Conservation (phyloP, 2,329 filamentous ascomycete genomes). For the Plenodomus tracheiphilus region DNA sequence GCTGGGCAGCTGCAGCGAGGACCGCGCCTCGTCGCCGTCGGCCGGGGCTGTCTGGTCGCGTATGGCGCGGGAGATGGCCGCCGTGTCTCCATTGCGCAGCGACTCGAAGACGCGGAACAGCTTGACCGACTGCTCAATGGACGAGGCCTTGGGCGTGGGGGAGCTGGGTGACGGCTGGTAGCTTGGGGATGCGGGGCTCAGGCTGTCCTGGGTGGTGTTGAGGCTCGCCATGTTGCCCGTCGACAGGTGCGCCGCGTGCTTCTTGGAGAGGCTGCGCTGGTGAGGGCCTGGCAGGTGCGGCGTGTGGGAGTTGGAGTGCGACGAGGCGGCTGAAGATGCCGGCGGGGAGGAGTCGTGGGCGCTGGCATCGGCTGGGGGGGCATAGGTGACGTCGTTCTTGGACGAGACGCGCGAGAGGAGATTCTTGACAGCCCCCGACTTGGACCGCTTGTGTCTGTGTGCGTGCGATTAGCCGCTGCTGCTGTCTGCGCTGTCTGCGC, state of each 20-base stretch:
- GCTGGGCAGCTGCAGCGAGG: constrained; percentile 48
- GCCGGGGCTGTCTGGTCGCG: constrained; percentile 58
- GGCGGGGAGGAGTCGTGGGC: constrained; percentile 18
- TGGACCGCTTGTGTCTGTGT: constrained; percentile 49
- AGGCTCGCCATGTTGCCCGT: constrained; percentile 29
- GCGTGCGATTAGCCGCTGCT: constrained; percentile 5
- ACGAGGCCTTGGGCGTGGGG: constrained; percentile 44
- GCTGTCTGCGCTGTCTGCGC: not conserved
- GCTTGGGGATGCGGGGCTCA: constrained; percentile 24
- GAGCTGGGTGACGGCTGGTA: constrained; percentile 24
- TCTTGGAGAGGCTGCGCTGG: constrained; percentile 33
- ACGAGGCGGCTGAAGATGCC: constrained; percentile 20
- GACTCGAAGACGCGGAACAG: constrained; percentile 95
- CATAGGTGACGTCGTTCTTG: constrained; percentile 35
- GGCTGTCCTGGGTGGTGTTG: constrained; percentile 16
- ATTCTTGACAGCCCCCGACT: constrained; percentile 43
- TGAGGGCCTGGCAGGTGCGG: constrained; percentile 22
- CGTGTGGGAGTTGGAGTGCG: constrained; percentile 34
- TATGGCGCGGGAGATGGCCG: constrained; percentile 84
- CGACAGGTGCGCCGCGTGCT: constrained; percentile 33
- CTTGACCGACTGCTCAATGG: constrained; percentile 88
- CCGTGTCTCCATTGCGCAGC: constrained; percentile 85
- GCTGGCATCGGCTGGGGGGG: constrained; percentile 2
- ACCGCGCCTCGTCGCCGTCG: constrained; percentile 60
- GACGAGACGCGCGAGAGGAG: constrained; percentile 42